These are phyloP conservation scores for Rhynchosporium graminicola DNA, from an alignment of 2,329 filamentous ascomycete species.

Conservation along the genomic window DNA sequence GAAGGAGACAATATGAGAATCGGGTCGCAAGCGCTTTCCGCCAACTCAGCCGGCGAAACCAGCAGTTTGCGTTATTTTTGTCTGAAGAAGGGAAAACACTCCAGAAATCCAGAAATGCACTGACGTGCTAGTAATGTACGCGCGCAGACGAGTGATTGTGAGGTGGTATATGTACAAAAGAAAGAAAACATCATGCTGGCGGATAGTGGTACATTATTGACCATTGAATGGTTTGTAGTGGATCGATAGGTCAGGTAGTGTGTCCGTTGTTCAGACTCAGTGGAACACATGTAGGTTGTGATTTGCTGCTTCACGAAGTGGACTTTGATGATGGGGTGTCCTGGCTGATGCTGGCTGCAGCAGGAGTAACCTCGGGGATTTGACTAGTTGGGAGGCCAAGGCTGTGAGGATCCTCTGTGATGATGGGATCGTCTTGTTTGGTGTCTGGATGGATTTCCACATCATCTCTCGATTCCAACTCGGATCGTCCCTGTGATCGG, in stretches of 20 bases:
- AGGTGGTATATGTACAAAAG: constrained; percentile 14
- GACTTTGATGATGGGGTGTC: constrained; percentile 14
- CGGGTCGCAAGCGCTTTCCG: background rate
- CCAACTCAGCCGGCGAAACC: background rate
- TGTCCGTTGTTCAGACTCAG: background rate
- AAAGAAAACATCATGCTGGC: constrained; percentile 11
- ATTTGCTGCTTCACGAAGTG: constrained; percentile 14
- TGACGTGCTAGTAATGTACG: background rate
- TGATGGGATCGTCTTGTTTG: constrained; percentile 48
- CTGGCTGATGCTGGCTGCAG: constrained; percentile 19
- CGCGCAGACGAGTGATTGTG: background rate
- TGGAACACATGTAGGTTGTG: background rate
- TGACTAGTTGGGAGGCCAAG: constrained; percentile 37
- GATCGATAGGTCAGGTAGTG: constrained; percentile 6
- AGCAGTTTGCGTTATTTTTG: background rate
- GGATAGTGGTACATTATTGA: constrained; percentile 20
- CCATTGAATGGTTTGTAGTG: constrained; percentile 1
- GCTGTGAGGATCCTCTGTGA: constrained; percentile 44
- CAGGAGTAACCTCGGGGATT: constrained; percentile 30
- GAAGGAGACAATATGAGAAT: constrained; percentile 4
- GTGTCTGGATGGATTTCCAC: constrained; percentile 52
- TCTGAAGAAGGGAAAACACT: background rate
- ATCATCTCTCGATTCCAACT: constrained; percentile 46
- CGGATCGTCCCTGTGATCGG: constrained; percentile 35
- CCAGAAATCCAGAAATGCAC: background rate